Evolutionary conservation across 495 filamentous ascomycete species (phyloP).

Genomic region (Daldinia vernicosa): DNA sequence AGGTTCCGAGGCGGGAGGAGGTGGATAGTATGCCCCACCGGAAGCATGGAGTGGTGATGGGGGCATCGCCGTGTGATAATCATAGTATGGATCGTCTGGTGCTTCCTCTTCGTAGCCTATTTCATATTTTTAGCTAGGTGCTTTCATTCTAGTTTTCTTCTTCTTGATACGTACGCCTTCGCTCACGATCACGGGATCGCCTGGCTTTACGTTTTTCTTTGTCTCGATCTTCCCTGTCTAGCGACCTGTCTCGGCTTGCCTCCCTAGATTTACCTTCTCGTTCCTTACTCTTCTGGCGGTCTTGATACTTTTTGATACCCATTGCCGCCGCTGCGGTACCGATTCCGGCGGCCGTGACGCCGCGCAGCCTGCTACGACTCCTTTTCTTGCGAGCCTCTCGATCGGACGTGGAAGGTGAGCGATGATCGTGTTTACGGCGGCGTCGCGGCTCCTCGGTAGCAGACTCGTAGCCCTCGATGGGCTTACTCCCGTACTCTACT

Average conservation of each 20-base stretch:
- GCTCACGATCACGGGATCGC: slow-evolving; percentile 51
- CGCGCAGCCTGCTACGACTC: slow-evolving; percentile 68
- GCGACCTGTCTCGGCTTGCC: slow-evolving; percentile 40
- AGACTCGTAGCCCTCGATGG: slow-evolving; percentile 54
- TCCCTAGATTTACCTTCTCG: slow-evolving; percentile 47
- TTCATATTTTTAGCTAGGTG: slow-evolving; percentile 27
- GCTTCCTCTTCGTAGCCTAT: slow-evolving; percentile 56
- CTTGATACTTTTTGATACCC: slow-evolving; percentile 73
- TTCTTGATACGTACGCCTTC: slow-evolving; percentile 51
- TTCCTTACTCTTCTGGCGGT: slow-evolving; percentile 51
- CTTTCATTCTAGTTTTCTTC: not conserved
- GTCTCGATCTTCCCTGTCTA: slow-evolving; percentile 32
- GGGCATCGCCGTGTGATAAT: slow-evolving; percentile 46
- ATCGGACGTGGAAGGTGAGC: slow-evolving; percentile 54
- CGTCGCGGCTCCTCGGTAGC: slow-evolving; percentile 43
- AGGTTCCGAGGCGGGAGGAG: slow-evolving; percentile 19
- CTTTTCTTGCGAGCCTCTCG: slow-evolving; percentile 64
- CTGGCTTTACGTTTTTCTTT: slow-evolving; percentile 36
- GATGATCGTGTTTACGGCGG: slow-evolving; percentile 33
- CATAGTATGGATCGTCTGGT: slow-evolving; percentile 49
- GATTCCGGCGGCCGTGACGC: slow-evolving; percentile 72
- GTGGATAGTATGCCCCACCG: slow-evolving; percentile 60
- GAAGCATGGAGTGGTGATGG: slow-evolving; percentile 63
- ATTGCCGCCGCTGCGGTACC: slow-evolving; percentile 78
- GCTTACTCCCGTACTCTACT: slow-evolving; percentile 54